Percentiles rank a stretch among this genome's conserved stretches.
These are phyloP conservation scores for Didymosphaeria variabile DNA, from an alignment of 2,329 filamentous ascomycete species.

Conservation along the genomic window DNA sequence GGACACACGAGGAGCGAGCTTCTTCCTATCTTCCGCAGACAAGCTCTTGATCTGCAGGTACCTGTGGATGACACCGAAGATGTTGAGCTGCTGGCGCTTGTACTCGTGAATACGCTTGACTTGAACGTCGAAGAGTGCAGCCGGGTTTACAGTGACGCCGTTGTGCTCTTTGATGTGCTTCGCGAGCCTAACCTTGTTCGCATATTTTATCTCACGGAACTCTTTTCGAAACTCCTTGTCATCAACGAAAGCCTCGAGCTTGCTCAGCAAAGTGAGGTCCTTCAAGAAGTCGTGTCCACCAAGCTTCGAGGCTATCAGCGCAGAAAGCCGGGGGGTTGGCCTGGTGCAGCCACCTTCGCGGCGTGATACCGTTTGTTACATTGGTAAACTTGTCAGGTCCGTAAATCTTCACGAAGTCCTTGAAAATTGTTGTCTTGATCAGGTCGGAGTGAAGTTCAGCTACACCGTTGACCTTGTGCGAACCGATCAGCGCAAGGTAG, in stretches of 20 bases:
- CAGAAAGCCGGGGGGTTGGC: slow-evolving; percentile 90
- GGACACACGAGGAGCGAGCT: slow-evolving; percentile 84
- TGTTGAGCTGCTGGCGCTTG: slow-evolving; percentile 98
- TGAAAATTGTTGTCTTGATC: slow-evolving; percentile 99
- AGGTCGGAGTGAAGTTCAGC: slow-evolving; percentile 97
- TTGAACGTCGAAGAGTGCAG: slow-evolving; percentile 92
- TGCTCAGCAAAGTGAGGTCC: slow-evolving; percentile 85
- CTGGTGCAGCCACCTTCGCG: slow-evolving; percentile 95
- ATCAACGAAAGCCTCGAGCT: slow-evolving; percentile 82
- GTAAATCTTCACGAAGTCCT: slow-evolving; percentile 95
- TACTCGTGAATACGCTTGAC: slow-evolving; percentile 99
- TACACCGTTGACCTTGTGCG: slow-evolving; percentile 99
- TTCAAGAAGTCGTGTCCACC: slow-evolving; percentile 87
- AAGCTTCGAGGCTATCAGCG: slow-evolving; percentile 89
- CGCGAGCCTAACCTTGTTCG: slow-evolving; percentile 92
- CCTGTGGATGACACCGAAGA: slow-evolving; percentile 95
- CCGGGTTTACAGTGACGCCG: slow-evolving; percentile 83
- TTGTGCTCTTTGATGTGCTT: slow-evolving; percentile 87
- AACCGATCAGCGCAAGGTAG: slow-evolving; percentile 91
- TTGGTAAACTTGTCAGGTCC: slow-evolving; percentile 98
- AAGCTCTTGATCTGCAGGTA: slow-evolving; percentile 90
- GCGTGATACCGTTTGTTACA: slow-evolving; percentile 97
- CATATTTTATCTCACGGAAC: slow-evolving; percentile 96
- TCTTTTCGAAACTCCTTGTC: slow-evolving; percentile 92
- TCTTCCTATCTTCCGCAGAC: slow-evolving; percentile 84